phyloP scores from a whole-genome alignment of 257 asterid genomes.

The Solanum clarkiae region DNA sequence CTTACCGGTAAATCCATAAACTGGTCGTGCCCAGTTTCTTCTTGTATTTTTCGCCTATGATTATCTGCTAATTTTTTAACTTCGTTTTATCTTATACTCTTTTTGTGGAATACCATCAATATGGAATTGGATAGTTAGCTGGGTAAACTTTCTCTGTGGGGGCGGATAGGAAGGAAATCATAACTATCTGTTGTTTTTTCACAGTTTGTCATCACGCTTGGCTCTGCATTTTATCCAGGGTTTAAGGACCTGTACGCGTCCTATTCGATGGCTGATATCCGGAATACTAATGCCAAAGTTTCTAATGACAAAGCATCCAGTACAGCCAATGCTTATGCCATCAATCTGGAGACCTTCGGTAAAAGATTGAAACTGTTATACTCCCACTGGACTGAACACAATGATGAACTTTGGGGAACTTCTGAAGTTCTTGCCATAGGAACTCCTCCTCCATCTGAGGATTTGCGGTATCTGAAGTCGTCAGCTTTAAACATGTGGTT shows the following conservation, averaged over 20 bases:
- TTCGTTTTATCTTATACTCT: not conserved
- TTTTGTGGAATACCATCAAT: not conserved
- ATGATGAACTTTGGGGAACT: constrained; percentile 38
- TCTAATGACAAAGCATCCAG: constrained; percentile 23
- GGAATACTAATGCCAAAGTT: constrained; percentile 14
- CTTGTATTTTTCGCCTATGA: not conserved
- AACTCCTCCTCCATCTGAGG: constrained; percentile 48
- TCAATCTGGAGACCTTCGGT: constrained; percentile 37
- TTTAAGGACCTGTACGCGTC: not conserved
- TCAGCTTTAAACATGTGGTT: constrained; percentile 16
- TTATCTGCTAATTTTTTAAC: not conserved
- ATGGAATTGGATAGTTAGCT: not conserved
- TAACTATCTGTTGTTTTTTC: not conserved
- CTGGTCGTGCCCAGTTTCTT: not conserved
- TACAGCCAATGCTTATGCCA: constrained; percentile 21
- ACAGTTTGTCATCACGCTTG: not conserved
- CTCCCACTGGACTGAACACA: constrained; percentile 37
- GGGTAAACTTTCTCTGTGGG: not conserved
- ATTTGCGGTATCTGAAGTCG: constrained; percentile 35
- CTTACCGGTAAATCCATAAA: not conserved
- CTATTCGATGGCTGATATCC: constrained; percentile 30
- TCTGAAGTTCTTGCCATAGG: constrained; percentile 33
- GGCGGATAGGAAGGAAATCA: not conserved
- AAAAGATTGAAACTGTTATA: constrained; percentile 30
- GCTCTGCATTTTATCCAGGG: not conserved